phyloP scores from a whole-genome alignment of 1,284 basidiomycete species.

The Wallemia hederae region DNA sequence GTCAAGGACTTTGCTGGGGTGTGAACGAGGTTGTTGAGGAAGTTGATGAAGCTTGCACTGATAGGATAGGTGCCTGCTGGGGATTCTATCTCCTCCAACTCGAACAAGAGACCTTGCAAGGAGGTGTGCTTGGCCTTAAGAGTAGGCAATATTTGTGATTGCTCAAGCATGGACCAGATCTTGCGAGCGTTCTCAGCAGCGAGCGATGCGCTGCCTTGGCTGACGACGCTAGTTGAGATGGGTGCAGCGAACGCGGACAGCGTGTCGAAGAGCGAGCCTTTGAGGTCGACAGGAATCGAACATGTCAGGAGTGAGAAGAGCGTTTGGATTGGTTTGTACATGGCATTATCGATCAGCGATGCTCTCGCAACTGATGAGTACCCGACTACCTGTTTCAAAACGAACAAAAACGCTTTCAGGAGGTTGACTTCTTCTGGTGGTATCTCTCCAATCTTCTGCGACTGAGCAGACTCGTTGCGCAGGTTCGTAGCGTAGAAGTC shows the following conservation, averaged over 20 bases:
- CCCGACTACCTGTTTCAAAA: slow-evolving; percentile 48
- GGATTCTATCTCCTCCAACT: slow-evolving; percentile 62
- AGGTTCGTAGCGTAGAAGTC: slow-evolving; percentile 22
- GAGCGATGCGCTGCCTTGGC: slow-evolving; percentile 27
- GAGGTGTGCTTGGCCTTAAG: slow-evolving; percentile 1
- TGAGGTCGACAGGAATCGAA: slow-evolving; percentile 62
- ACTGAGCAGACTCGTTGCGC: slow-evolving; percentile 10
- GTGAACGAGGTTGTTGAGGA: slow-evolving; percentile 48
- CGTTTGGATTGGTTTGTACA: slow-evolving; percentile 36
- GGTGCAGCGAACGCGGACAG: slow-evolving; percentile 57
- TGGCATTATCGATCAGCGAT: slow-evolving; percentile 44
- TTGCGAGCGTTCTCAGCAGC: slow-evolving; percentile 51
- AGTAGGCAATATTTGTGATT: slow-evolving; percentile 30
- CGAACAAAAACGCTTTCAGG: slow-evolving; percentile 46
- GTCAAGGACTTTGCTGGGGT: slow-evolving; percentile 33
- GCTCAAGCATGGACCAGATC: slow-evolving; percentile 57
- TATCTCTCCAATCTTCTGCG: slow-evolving; percentile 22
- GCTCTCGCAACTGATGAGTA: slow-evolving; percentile 49
- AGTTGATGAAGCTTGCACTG: slow-evolving; percentile 57
- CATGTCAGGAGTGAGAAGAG: slow-evolving; percentile 49
- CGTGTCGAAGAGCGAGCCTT: slow-evolving; percentile 57
- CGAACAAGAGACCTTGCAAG: slow-evolving; percentile 38
- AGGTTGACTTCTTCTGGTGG: slow-evolving; percentile 45
- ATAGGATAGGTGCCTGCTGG: slow-evolving; percentile 49
- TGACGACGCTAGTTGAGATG: background rate